Percentiles rank a stretch among this genome's conserved stretches.
Evolutionary conservation across 164 flowering plant genomes (phyloP).

Genomic region (Dillenia turbinata): DNA sequence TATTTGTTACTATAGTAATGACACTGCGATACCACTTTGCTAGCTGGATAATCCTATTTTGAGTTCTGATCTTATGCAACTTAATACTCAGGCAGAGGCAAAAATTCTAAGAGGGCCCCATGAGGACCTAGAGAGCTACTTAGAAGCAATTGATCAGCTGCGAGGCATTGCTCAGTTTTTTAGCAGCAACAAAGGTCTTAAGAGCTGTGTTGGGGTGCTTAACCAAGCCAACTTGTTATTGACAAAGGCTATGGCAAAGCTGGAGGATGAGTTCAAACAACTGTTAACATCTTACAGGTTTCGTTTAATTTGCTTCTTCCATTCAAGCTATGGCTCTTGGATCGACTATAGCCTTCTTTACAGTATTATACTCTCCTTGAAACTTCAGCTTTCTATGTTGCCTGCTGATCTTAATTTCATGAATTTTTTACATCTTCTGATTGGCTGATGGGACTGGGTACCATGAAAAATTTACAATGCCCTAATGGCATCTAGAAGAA

Average conservation of each 20-base stretch:
- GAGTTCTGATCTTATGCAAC: neutral
- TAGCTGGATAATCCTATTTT: too few relatives aligned
- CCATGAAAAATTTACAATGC: too few relatives aligned
- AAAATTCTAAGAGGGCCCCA: conserved; percentile 93
- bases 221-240: conserved; percentile 75
- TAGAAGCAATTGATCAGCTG: conserved; percentile 86
- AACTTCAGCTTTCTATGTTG: neutral
- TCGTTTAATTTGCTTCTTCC: conserved; percentile 7
- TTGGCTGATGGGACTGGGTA: neutral
- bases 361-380: neutral
- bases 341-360: neutral
- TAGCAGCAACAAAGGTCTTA: conserved; percentile 63
- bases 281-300: conserved; percentile 78
- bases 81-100: conserved; percentile 69
- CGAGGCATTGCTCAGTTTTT: conserved; percentile 68
- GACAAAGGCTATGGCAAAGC: conserved; percentile 74
- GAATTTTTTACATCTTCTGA: neutral
- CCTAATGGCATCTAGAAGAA: too few relatives aligned
- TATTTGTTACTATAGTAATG: too few relatives aligned
- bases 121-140: conserved; percentile 86
- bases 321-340: neutral
- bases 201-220: conserved; percentile 75
- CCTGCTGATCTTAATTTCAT: neutral
- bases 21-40: too few relatives aligned
- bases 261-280: conserved; percentile 87